Base-by-base conservation (phyloP, 345 rosid genomes). In the Luvunga scandens region DNA sequence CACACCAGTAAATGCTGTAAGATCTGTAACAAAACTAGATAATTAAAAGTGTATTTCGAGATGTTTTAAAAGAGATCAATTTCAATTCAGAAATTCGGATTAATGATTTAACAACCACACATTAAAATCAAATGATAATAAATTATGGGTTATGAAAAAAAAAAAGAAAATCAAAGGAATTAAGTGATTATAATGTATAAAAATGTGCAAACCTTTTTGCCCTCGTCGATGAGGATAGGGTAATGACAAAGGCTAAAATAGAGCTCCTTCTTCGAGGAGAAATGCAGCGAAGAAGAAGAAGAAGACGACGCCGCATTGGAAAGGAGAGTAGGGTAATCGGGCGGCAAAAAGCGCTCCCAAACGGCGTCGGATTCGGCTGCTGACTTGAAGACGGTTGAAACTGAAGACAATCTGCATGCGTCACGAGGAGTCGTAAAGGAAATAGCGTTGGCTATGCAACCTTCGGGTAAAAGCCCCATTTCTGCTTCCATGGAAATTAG, bases 261-360 rank as follows among this genome's bases (percentile, higher is more conserved):
- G 14, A 90, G 79, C 27, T 84, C 81, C 65, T 92, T 94, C 79
- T 84, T 87, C 55, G 93, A 84, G 18, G 79, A 31, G 45, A 36
- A 66, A 50, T 31, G 7, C 48, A 27, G 18, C 53, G 9, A 13
- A 55, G 53, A 45, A 45, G 50, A 42, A 42, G 50, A 39, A 0
- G 42, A 21, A 27, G 50, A n/a, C 22, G 42, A 38, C 9, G 34
- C 7, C 53, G 90, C 77, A 0, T 28, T 27, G 9, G 86, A 79
- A 24, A 90, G 39, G 9, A 86, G 57, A 65, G 78, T 56, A 1
- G 60, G 42, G 60, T 82, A 81, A 7, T 88, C 89, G 18, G 83
- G 27, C 0, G 92, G 94, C 38, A 93, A 79, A 80, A 93, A 93
- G 33, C 53, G 61, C 4, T 81, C 85, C 98, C 97, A 90, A 6